Conservation (phyloP, 257 asterid genomes). For the Ophiorrhiza pumila region DNA sequence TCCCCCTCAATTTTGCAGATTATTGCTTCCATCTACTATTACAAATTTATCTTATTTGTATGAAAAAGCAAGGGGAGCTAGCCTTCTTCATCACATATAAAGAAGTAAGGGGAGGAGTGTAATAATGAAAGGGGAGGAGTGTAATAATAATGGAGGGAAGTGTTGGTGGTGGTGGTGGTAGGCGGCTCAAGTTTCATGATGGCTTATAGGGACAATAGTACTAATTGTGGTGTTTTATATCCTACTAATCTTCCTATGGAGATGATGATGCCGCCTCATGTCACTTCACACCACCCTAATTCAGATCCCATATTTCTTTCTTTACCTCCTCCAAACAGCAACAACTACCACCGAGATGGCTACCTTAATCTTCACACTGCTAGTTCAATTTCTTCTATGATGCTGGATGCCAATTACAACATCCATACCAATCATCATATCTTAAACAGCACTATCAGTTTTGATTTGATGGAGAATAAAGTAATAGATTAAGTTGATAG, state of each 20-base stretch:
- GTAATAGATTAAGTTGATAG: too few species aligned
- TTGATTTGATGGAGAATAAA: conserved; percentile 58
- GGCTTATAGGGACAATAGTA: conserved; percentile 50
- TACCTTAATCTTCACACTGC: not conserved
- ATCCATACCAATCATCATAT: not conserved
- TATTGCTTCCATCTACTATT: too few species aligned
- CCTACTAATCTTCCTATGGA: conserved; percentile 39
- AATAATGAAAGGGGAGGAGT: too few species aligned
- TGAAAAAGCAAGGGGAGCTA: conserved; percentile 8
- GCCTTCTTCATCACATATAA: not conserved
- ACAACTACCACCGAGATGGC: conserved; percentile 11
- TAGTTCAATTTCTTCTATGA: conserved; percentile 30
- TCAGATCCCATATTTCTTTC: conserved; percentile 35
- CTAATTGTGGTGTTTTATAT: conserved; percentile 44
- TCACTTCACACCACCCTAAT: conserved; percentile 34
- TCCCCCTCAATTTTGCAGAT: too few species aligned
- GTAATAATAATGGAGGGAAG: conserved; percentile 43
- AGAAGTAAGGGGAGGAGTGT: conserved; percentile 6
- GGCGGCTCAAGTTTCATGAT: conserved; percentile 43
- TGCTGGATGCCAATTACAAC: conserved; percentile 31
- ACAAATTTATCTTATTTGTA: too few species aligned
- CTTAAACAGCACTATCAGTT: conserved; percentile 20
- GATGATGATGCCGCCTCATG: conserved; percentile 50
- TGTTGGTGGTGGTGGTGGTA: conserved; percentile 38
- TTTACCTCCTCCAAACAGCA: conserved; percentile 23